phyloP scores from a whole-genome alignment of 2,329 filamentous ascomycete genomes.

The Hirsutella minnesotensis region DNA sequence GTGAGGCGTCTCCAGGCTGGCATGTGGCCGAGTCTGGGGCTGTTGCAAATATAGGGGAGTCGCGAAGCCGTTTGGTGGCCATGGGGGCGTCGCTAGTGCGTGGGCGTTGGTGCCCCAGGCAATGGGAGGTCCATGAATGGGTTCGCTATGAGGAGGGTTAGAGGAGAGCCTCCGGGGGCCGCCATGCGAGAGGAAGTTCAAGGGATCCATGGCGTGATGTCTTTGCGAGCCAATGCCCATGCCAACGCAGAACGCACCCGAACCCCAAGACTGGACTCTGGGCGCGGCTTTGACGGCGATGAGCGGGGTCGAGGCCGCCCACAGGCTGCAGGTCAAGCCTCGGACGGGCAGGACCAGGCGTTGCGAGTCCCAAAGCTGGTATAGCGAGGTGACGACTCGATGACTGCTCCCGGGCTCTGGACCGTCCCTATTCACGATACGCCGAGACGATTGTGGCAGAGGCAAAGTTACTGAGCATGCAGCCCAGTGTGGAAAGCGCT shows the following conservation, averaged over 20 bases:
- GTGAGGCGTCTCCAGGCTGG: conserved; percentile 10
- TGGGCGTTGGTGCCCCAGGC: conserved; percentile 3
- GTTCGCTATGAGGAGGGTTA: neutral
- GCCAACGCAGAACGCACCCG: neutral
- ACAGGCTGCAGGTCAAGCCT: too few species aligned
- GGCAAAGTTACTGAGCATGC: neutral
- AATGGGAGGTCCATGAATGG: conserved; percentile 3
- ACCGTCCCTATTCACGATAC: too few species aligned
- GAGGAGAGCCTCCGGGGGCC: conserved; percentile 5
- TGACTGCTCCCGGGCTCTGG: too few species aligned
- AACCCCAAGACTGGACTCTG: too few species aligned
- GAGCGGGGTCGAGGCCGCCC: too few species aligned
- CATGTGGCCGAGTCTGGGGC: conserved; percentile 7
- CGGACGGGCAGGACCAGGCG: too few species aligned
- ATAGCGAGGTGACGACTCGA: too few species aligned
- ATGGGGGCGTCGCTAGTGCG: neutral
- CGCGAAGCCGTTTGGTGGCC: neutral
- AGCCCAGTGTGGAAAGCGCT: neutral
- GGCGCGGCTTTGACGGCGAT: too few species aligned
- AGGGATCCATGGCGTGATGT: conserved; percentile 14
- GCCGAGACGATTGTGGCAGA: too few species aligned
- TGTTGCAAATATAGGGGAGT: conserved; percentile 11
- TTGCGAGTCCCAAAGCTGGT: too few species aligned
- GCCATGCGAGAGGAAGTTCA: conserved; percentile 20
- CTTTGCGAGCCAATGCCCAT: neutral